These are phyloP conservation scores for Fusarium sp. DNA, from an alignment of 2,329 filamentous ascomycete genomes.

Conservation along the genomic window DNA sequence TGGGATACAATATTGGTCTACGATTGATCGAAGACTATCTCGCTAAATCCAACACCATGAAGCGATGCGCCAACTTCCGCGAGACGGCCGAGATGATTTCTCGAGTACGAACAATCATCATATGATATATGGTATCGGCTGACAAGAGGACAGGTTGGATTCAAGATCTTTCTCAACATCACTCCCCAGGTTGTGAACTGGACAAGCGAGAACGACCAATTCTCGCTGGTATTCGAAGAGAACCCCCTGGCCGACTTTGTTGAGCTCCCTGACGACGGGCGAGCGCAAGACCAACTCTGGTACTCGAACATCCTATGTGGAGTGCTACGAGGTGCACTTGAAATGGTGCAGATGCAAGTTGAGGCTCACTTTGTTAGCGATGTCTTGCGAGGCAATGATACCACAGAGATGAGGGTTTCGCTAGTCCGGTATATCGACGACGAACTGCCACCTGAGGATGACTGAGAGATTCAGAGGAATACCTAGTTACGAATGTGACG, in stretches of 20 bases:
- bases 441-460: slow-evolving; percentile 95
- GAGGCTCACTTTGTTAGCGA: slow-evolving; percentile 97
- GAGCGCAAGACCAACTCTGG: slow-evolving; percentile 97
- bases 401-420: slow-evolving; percentile 95
- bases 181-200: slow-evolving; percentile 94
- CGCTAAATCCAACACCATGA: slow-evolving; percentile 90
- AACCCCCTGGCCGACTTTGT: slow-evolving; percentile 98
- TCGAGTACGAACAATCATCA: slow-evolving; percentile 68
- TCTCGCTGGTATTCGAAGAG: slow-evolving; percentile 95
- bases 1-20: slow-evolving; percentile 98
- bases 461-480: slow-evolving; percentile 63
- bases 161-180: slow-evolving; percentile 99
- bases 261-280: slow-evolving; percentile 93
- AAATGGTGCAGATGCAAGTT: slow-evolving; percentile 99
- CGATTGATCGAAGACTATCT: slow-evolving; percentile 97
- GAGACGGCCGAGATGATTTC: slow-evolving; percentile 98
- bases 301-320: slow-evolving; percentile 98
- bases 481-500: slow-evolving; percentile 2
- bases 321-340: slow-evolving; percentile 87
- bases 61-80: slow-evolving; percentile 89
- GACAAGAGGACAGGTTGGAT: slow-evolving; percentile 77
- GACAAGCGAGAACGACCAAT: slow-evolving; percentile 96
- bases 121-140: slow-evolving; percentile 29
- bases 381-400: slow-evolving; percentile 90
- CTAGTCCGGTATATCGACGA: slow-evolving; percentile 96